Evolutionary conservation across 768 basidiomycete species (phyloP), one percentile per base, ranked within the genome.

Genomic region (Lactarius vividus): DNA sequence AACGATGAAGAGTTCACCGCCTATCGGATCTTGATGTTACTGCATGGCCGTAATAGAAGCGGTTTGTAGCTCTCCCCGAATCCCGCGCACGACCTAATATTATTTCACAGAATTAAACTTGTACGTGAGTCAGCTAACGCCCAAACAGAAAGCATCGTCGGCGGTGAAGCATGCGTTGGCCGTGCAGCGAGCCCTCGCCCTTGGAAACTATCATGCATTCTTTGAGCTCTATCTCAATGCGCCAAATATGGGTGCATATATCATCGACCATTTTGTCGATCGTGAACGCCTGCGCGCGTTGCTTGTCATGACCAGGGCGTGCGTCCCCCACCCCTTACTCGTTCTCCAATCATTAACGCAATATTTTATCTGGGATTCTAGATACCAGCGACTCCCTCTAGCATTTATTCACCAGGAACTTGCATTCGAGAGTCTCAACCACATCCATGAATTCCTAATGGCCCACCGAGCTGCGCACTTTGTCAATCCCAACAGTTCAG

Each of bases 231-330:
- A 92, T 77, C 72, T 84, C 72, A 81, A 81, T 61, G 93, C 94
- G 53, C 94, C 95, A 31, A 95, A 96, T 74, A 98, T 98, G 97
- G 94, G 94, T 44, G 95, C 86, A 61, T 98, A 98, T 77, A 94
- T 99, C 73, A 97, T 99, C 93, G 97, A 98, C 77, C 95, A 98
- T 76, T 98, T 98, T 76, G 90, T 98, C 72, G 86, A 88, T 72
- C 84, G 97, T 72, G 97, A 98, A 79, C 81, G 97, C 65, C 84
- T 90, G 63, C 85, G 86, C 65, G 95, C 94, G 2, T 75, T 99
- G 67, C 85, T 94, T 74, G 86, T 91, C 70, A 96, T 99, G 79
- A 85, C 92, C 35, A 97, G 91, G 84, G 91, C 92, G 97, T 98
- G 71, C 73, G 96, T 84, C 40, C 18, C 28, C 57, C 29, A 29